phyloP scores from a whole-genome alignment of 345 rosid genomes.

The Hibiscus trionum region DNA sequence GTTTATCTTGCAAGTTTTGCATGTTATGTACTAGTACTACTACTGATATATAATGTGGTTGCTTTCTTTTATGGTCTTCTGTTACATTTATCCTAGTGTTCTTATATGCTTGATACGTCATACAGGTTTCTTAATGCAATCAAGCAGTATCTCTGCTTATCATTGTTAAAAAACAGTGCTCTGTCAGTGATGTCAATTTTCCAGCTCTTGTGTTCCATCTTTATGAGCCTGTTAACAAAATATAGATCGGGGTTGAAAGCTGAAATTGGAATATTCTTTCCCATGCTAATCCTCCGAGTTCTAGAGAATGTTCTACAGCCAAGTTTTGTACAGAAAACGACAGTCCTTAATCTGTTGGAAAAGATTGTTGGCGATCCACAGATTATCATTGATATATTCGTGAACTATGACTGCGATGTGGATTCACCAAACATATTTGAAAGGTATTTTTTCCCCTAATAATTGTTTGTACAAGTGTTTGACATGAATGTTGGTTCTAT shows the following conservation, averaged over 20 bases:
- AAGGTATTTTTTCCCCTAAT: conserved; percentile 45
- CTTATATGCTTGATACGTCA: conserved; percentile 11
- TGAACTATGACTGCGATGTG: conserved; percentile 91
- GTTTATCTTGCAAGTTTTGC: not conserved
- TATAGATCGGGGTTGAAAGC: conserved; percentile 79
- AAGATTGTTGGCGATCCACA: conserved; percentile 72
- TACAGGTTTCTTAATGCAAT: conserved; percentile 83
- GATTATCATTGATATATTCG: conserved; percentile 77
- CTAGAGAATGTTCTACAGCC: conserved; percentile 98
- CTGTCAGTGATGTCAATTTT: conserved; percentile 94
- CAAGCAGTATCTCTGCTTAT: conserved; percentile 86
- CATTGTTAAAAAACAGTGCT: conserved; percentile 90
- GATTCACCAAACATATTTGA: conserved; percentile 92
- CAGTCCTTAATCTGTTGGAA: conserved; percentile 77
- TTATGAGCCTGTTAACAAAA: conserved; percentile 60
- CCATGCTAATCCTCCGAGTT: conserved; percentile 90
- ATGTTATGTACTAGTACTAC: not conserved
- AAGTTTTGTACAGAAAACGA: conserved; percentile 95
- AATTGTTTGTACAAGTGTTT: not conserved
- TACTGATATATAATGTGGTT: not conserved
- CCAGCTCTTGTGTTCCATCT: conserved; percentile 92
- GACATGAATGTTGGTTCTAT: not conserved
- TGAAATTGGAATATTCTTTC: conserved; percentile 92
- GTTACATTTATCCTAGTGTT: not conserved
- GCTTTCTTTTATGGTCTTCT: not conserved